Percentiles rank a stretch among this genome's conserved stretches.
Conservation (phyloP, 495 filamentous ascomycete genomes). For the Patellaria atrata region DNA sequence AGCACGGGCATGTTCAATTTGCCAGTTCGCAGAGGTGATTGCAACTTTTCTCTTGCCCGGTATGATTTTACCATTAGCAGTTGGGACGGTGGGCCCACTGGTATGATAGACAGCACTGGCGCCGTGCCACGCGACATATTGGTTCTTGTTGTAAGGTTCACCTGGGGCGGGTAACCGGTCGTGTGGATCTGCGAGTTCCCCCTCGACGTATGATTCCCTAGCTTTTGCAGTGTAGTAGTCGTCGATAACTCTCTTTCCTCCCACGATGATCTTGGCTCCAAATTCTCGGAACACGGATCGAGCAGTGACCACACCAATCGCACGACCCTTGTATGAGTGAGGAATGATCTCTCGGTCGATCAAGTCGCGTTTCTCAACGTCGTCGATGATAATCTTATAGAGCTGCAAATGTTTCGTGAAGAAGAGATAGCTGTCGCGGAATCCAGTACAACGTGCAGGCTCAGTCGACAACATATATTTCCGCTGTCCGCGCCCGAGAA, state of each 20-base stretch:
- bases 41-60: slow-evolving; percentile 69
- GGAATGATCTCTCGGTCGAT: slow-evolving; percentile 91
- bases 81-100: slow-evolving; percentile 58
- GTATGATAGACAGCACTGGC: slow-evolving; percentile 91
- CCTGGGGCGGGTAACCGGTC: slow-evolving; percentile 57
- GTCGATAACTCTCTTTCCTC: slow-evolving; percentile 69
- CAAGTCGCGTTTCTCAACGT: slow-evolving; percentile 82
- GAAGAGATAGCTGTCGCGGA: slow-evolving; percentile 94
- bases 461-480: slow-evolving; percentile 98
- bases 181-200: slow-evolving; percentile 76
- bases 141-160: slow-evolving; percentile 79
- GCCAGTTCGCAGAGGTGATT: slow-evolving; percentile 96
- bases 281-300: slow-evolving; percentile 96
- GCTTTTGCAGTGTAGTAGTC: slow-evolving; percentile 79
- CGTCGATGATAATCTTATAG: slow-evolving; percentile 90
- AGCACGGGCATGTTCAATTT: slow-evolving; percentile 81
- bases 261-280: slow-evolving; percentile 83
- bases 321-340: slow-evolving; percentile 93
- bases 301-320: slow-evolving; percentile 93
- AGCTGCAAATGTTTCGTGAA: slow-evolving; percentile 93
- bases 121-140: slow-evolving; percentile 96
- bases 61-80: slow-evolving; percentile 57
- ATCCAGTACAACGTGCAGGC: slow-evolving; percentile 88
- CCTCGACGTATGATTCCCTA: slow-evolving; percentile 69
- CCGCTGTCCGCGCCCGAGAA: slow-evolving; percentile 64